These are phyloP conservation scores for Potentilla sterilis DNA, from an alignment of 306 rosid species.

Conservation along the genomic window DNA sequence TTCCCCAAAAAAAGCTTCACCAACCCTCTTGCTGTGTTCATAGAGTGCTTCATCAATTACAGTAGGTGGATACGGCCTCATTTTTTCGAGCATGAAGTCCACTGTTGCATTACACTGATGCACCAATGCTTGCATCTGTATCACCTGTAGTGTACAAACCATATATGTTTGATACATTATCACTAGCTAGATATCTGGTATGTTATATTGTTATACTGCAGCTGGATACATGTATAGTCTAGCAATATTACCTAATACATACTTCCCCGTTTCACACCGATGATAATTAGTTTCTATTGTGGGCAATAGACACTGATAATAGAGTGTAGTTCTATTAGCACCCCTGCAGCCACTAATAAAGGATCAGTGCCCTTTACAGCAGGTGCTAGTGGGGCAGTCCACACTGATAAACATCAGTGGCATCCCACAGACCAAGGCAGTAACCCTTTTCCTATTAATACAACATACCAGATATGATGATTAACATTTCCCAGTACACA, in stretches of 20 bases:
- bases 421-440: too few species aligned
- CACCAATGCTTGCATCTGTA: conserved; percentile 43
- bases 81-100: conserved; percentile 47
- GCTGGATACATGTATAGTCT: background rate
- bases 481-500: background rate
- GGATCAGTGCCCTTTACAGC: too few species aligned
- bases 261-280: too few species aligned
- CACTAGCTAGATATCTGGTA: background rate
- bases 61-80: conserved; percentile 40
- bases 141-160: conserved; percentile 14
- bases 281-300: too few species aligned
- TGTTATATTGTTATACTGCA: background rate
- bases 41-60: conserved; percentile 43
- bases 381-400: too few species aligned
- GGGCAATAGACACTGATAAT: too few species aligned
- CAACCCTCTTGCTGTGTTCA: conserved; percentile 42
- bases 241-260: too few species aligned
- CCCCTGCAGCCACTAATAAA: too few species aligned
- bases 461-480: background rate
- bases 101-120: conserved; percentile 38
- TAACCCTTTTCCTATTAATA: too few species aligned
- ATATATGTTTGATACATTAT: background rate
- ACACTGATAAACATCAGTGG: too few species aligned
- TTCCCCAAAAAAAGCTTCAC: conserved; percentile 43
- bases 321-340: too few species aligned